phyloP scores from a whole-genome alignment of 257 asterid genomes.

The Nicotiana benthamiana region DNA sequence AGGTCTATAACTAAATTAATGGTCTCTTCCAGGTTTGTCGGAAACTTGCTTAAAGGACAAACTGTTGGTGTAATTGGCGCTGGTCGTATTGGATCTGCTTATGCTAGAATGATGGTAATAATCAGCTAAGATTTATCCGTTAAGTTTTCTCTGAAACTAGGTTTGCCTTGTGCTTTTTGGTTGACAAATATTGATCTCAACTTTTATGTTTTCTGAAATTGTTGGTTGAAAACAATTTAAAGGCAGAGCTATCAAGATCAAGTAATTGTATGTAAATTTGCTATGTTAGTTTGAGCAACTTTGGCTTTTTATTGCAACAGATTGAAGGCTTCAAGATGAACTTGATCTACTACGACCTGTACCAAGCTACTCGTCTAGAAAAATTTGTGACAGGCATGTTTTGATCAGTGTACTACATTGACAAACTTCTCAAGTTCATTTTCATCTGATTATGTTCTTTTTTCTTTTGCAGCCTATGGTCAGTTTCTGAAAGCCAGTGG shows the following conservation, averaged over 20 bases:
- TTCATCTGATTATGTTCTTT: neutral
- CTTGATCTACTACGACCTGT: conserved; percentile 87
- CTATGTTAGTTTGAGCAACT: conserved; percentile 5
- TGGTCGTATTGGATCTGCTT: conserved; percentile 96
- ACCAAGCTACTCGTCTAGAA: conserved; percentile 92
- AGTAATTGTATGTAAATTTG: neutral
- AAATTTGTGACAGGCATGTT: conserved; percentile 79
- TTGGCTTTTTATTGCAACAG: conserved; percentile 27
- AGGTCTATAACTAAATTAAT: neutral
- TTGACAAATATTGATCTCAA: neutral
- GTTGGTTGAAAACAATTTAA: too few relatives aligned
- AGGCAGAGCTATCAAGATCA: neutral
- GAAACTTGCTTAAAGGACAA: conserved; percentile 94
- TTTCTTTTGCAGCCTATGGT: conserved; percentile 63
- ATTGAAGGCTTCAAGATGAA: conserved; percentile 99
- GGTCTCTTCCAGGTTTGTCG: conserved; percentile 56
- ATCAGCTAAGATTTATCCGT: neutral
- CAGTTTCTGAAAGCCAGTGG: conserved; percentile 86
- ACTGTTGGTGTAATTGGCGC: conserved; percentile 98
- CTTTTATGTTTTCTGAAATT: neutral
- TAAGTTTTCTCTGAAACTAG: neutral
- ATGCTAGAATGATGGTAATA: conserved; percentile 98
- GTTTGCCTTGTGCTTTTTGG: too few relatives aligned
- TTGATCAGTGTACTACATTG: neutral
- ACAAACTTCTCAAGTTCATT: neutral